A percentile compares a stretch with the other conserved stretches of the same genome.
These are phyloP conservation scores for Gnaphalium uliginosum DNA, from an alignment of 129 eudicot genomes.

Conservation along the genomic window DNA sequence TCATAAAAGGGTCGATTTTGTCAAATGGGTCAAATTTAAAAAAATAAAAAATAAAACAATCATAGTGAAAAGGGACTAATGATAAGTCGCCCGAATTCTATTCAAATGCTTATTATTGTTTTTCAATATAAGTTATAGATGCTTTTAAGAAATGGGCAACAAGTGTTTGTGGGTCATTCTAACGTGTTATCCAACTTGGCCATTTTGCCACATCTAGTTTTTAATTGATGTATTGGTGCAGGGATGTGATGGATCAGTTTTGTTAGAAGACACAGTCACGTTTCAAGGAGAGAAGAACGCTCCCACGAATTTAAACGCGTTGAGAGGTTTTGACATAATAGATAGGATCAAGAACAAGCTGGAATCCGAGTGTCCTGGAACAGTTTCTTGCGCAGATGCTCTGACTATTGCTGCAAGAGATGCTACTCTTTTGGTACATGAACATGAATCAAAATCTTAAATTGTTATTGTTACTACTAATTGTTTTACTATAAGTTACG, in stretches of 20 bases:
- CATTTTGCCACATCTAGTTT: neutral
- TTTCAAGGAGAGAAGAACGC: conserved; percentile 86
- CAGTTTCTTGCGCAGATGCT: conserved; percentile 82
- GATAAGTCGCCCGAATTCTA: too few species aligned
- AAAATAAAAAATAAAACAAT: too few species aligned
- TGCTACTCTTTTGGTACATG: conserved; percentile 66
- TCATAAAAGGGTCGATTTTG: too few species aligned
- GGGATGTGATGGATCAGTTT: conserved; percentile 93
- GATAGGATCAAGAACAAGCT: conserved; percentile 71
- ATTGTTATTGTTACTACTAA: too few species aligned
- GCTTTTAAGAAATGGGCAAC: neutral
- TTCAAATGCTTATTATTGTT: too few species aligned
- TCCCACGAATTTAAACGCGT: conserved; percentile 46
- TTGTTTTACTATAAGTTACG: neutral
- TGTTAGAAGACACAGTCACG: conserved; percentile 73
- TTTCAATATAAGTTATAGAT: too few species aligned
- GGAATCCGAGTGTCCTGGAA: conserved; percentile 91
- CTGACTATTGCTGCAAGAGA: conserved; percentile 90
- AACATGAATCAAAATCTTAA: neutral
- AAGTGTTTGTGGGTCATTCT: neutral
- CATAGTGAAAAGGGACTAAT: neutral
- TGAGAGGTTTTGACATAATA: conserved; percentile 76
- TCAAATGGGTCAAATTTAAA: too few species aligned
- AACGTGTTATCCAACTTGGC: neutral
- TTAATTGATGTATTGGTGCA: conserved; percentile 13